Conservation (phyloP, 1,284 basidiomycete species). For the Anthracocystis setariae region DNA sequence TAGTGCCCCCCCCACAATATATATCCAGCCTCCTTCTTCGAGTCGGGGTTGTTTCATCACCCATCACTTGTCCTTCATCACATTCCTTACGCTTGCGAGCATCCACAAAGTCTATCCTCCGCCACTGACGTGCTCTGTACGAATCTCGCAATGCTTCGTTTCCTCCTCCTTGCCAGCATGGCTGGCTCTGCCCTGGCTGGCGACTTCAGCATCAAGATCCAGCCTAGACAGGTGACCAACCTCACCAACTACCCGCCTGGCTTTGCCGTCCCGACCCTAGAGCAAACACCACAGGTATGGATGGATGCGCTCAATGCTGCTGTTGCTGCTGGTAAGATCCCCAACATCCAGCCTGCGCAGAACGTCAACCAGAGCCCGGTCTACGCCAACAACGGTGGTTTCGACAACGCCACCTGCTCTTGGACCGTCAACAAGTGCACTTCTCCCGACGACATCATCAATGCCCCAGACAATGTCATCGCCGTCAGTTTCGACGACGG, state of each 20-base stretch:
- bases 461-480: constrained; percentile 69
- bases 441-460: constrained; percentile 75
- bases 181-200: constrained; percentile 37
- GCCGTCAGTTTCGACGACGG: constrained; percentile 75
- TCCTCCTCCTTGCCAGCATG: constrained; percentile 27
- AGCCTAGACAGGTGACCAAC: constrained; percentile 17
- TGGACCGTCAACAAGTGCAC: constrained; percentile 71
- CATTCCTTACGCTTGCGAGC: not conserved
- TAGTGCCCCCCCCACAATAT: no score
- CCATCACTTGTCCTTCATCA: no score
- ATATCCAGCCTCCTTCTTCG: no score
- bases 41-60: no score
- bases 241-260: constrained; percentile 23
- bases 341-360: constrained; percentile 38
- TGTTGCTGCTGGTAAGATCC: constrained; percentile 52
- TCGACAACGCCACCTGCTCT: constrained; percentile 38
- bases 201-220: constrained; percentile 43
- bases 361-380: constrained; percentile 24
- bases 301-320: constrained; percentile 43
- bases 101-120: not conserved
- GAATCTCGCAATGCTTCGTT: constrained; percentile 15
- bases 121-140: not conserved
- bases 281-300: constrained; percentile 49
- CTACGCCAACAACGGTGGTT: constrained; percentile 44
- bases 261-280: constrained; percentile 22